phyloP scores from a whole-genome alignment of 2,329 filamentous ascomycete species.

The Botrytis sinoallii region DNA sequence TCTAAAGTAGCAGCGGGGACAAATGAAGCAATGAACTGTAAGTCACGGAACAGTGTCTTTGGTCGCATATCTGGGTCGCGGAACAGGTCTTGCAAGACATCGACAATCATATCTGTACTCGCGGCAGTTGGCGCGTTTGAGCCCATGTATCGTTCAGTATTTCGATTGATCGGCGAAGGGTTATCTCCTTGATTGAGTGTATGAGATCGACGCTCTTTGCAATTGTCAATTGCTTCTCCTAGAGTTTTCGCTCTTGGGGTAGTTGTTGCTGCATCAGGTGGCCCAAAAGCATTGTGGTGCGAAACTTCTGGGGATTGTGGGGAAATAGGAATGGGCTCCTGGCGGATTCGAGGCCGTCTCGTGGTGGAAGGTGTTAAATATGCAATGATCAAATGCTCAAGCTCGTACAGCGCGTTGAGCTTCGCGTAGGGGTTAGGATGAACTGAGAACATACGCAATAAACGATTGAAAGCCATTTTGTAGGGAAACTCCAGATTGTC shows the following conservation, averaged over 20 bases:
- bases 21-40: constrained; percentile 71
- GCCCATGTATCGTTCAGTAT: constrained; percentile 69
- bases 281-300: constrained; percentile 35
- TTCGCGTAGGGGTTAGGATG: constrained; percentile 87
- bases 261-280: constrained; percentile 28
- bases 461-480: constrained; percentile 70
- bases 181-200: constrained; percentile 48
- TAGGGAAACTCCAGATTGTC: constrained; percentile 67
- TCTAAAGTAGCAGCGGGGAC: constrained; percentile 60
- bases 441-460: constrained; percentile 83
- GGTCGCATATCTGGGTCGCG: constrained; percentile 67
- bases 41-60: constrained; percentile 74
- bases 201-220: constrained; percentile 65
- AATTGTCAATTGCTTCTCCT: constrained; percentile 67
- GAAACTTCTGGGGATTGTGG: constrained; percentile 57
- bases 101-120: constrained; percentile 54
- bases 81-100: constrained; percentile 65
- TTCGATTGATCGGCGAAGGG: constrained; percentile 65
- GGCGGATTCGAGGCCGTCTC: constrained; percentile 32
- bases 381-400: constrained; percentile 77
- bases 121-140: constrained; percentile 46
- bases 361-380: constrained; percentile 59
- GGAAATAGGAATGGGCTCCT: constrained; percentile 31
- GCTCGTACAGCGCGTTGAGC: constrained; percentile 75
- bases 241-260: constrained; percentile 47